These are phyloP conservation scores for Penicillium lagena DNA, from an alignment of 495 filamentous ascomycete species.

Conservation along the genomic window DNA sequence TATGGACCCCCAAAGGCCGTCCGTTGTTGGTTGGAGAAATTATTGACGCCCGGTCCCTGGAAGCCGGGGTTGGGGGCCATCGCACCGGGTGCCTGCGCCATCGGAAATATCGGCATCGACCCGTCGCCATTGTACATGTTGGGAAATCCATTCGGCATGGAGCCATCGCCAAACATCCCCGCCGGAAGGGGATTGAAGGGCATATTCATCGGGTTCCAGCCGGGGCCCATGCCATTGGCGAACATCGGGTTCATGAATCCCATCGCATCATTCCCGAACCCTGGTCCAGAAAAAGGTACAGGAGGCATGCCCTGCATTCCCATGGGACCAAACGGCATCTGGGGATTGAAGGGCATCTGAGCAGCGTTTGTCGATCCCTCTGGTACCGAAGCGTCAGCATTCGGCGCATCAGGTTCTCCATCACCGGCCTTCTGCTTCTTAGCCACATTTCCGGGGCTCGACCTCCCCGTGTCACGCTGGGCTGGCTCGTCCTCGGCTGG, in stretches of 20 bases:
- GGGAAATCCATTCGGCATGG: constrained; percentile 21
- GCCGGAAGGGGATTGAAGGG: constrained; percentile 28
- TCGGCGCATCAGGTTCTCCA: constrained; percentile 1
- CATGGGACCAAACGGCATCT: constrained; percentile 29
- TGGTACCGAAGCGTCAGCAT: background rate
- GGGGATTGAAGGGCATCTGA: constrained; percentile 23
- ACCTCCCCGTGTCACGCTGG: constrained; percentile 6
- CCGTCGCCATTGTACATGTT: constrained; percentile 39
- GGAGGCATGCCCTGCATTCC: constrained; percentile 27
- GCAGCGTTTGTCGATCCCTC: constrained; percentile 14
- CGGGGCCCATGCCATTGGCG: constrained; percentile 32
- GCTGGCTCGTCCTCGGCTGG: constrained; percentile 67
- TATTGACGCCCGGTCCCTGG: constrained; percentile 30
- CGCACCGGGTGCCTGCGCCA: constrained; percentile 23
- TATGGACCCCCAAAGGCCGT: constrained; percentile 54
- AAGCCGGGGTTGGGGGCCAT: constrained; percentile 25
- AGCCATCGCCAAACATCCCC: constrained; percentile 43
- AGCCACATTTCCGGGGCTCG: constrained; percentile 10
- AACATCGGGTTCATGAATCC: constrained; percentile 54
- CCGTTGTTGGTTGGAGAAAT: constrained; percentile 69
- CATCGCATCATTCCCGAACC: constrained; percentile 35
- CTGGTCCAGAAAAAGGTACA: constrained; percentile 38
- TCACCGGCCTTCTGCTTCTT: constrained; percentile 33
- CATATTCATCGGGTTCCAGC: constrained; percentile 48
- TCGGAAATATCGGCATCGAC: constrained; percentile 31